These are phyloP conservation scores for Colletotrichum cereale DNA, from an alignment of 2,329 filamentous ascomycete species.

Conservation along the genomic window DNA sequence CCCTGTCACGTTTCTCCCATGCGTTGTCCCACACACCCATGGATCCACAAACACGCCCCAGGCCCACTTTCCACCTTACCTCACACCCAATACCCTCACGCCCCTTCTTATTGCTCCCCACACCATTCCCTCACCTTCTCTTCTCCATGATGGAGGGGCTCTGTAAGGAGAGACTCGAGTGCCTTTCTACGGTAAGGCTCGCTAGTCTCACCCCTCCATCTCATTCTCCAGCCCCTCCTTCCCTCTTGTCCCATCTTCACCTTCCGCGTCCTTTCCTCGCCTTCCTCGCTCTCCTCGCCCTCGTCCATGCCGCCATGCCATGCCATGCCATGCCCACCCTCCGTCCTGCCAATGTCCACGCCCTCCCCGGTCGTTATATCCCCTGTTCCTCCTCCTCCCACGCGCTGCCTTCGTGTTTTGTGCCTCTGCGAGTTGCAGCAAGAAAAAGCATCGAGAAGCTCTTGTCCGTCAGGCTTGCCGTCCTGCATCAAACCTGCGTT, in stretches of 20 bases:
- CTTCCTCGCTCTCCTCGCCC: slow-evolving; percentile 4
- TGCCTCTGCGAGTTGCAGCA: slow-evolving; percentile 37
- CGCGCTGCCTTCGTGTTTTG: slow-evolving; percentile 20
- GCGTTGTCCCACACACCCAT: slow-evolving; percentile 56
- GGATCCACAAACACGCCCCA: neutral
- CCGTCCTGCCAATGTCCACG: slow-evolving; percentile 27
- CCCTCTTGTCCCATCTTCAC: slow-evolving; percentile 24
- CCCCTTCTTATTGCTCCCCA: neutral
- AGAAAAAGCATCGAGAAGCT: slow-evolving; percentile 39
- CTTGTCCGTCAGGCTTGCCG: slow-evolving; percentile 8
- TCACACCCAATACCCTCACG: neutral
- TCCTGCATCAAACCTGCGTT: slow-evolving; percentile 17
- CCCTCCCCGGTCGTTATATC: slow-evolving; percentile 39
- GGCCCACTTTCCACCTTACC: neutral
- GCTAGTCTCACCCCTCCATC: slow-evolving; percentile 22
- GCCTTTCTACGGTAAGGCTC: slow-evolving; percentile 18
- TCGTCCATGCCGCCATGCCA: slow-evolving; percentile 17
- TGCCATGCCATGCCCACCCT: slow-evolving; percentile 5
- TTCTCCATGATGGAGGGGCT: neutral
- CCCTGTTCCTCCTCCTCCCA: slow-evolving; percentile 33
- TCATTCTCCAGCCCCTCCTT: slow-evolving; percentile 24
- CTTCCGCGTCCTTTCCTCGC: slow-evolving; percentile 6
- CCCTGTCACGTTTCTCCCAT: slow-evolving; percentile 66
- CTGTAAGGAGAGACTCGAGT: neutral
- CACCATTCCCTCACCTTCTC: slow-evolving; percentile 3